Evolutionary conservation across 192 early-diverging fungal species (phyloP), one percentile per base, ranked within the genome.

Genomic region (Coemansia sp.): DNA sequence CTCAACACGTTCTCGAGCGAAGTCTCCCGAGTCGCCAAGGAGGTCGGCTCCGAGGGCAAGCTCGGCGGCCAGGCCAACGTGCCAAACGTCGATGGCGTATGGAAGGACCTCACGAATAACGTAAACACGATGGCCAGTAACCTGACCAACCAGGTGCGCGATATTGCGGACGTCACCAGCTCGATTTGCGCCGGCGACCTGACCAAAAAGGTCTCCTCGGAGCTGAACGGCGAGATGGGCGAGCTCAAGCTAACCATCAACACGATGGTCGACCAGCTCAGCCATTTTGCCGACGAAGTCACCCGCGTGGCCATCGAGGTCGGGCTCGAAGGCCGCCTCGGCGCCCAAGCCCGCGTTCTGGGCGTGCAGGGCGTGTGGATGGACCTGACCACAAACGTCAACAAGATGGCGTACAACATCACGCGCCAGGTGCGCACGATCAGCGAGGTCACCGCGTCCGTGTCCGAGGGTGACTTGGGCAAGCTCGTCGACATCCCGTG

Each of bases 391-490:
- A 81, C 83, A 52, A 86, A 85, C 51, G 87, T 89, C 57, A 89
- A 89, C 68, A 84, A 75, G 16, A 89, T 89, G 88, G 86, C 88
- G 0, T 68, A 74, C 35, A 81, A 89, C 58, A 57, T 88, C 0
- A 88, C 87, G 1, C 71, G 73, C 32, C 87, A 89, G 62, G 86
- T 89, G 6, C 83, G 87, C 51, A 78, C 81, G 21, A 89, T 89
- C 68, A 84, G 85, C 14, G 71, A 73, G 28, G 87, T 89, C 8
- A 86, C 85, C 1, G 86, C 77, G 30, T 86, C 87, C 23, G 82
- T 89, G 18, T 83, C 87, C 9, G 67, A 61, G 28, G 87, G 87
- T 9, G 87, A 89, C 63, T 53, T 89, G 19, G 77, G 66, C 3
- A 79, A 81, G 28, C 86, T 85, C 24, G 83, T 89, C 18, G 67